Base-by-base conservation (phyloP, 495 filamentous ascomycete genomes). In the Aspergillus affinis region DNA sequence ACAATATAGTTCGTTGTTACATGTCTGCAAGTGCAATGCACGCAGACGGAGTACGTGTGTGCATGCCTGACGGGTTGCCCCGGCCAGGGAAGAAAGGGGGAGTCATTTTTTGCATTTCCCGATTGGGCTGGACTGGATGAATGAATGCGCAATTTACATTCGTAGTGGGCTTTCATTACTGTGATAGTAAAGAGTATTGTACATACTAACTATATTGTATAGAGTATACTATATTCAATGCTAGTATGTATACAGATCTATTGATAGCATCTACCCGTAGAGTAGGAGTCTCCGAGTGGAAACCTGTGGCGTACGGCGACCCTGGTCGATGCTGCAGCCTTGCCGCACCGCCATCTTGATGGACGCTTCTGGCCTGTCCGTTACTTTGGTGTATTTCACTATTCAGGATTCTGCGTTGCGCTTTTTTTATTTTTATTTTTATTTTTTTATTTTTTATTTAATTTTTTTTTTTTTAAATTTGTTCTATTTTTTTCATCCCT, bases 301-400 rank as follows among this genome's bases (percentile, higher is more conserved):
- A 15, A 41, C 0, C 12, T 41, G 57, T 66, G 61, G 64, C 64
- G 64, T 52, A 56, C 57, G 50, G 41, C 15, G 61, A 48, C 57
- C 57, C 60, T 58, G 54, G 64, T 66, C 58, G 58, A 20, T 32
- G 19, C 52, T 65, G 63, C 60, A 61, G 54, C 52, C 52, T 63
- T 54, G 61, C 58, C 48, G 60, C 60, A 58, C 58, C 46, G 26
- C 32, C 26, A n/a, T 18, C 36, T 13, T 17, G 6, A 36, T 46
- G 30, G 51, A 54, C 51, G 45, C 36, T 41, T 41, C 36, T 41
- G 36, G 36, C 36, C 36, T 41, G 23, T 26, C 13, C 9, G 10
- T 41, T 41, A 41, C 36, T 41, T 36, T 13, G 8, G 29, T 8
- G 4, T 30, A 20, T 23, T 51, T 51, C 23, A 2, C 1, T 18